Conservation (phyloP, 148 eudicot genomes). For the Simmondsia chinensis region DNA sequence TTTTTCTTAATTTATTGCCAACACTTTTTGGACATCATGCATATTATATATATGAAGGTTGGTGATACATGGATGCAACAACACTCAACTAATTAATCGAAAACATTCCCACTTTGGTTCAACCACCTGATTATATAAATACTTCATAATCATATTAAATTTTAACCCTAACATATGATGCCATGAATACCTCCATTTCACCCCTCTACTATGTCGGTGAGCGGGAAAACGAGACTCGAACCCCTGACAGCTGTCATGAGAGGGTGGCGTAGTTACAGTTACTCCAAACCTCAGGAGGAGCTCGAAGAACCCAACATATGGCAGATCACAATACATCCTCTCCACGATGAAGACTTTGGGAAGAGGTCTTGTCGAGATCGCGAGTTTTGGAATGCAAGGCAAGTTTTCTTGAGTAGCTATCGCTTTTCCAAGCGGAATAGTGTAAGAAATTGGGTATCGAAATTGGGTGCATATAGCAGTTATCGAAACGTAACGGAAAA, state of each 20-base stretch:
- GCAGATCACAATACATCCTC: slow-evolving; percentile 22
- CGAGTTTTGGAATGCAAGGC: slow-evolving; percentile 26
- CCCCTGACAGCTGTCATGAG: slow-evolving; percentile 2
- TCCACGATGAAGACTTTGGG: slow-evolving; percentile 15
- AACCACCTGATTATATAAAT: slow-evolving; percentile 16
- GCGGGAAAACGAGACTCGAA: slow-evolving; percentile 1
- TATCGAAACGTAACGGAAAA: too few relatives aligned
- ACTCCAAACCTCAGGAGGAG: neutral
- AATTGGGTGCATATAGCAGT: too few relatives aligned
- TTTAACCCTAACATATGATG: neutral
- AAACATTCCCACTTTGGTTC: slow-evolving; percentile 15
- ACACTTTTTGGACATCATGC: too few relatives aligned
- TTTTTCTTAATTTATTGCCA: too few relatives aligned
- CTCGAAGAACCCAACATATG: slow-evolving; percentile 14
- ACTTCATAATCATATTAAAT: neutral
- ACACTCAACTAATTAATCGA: slow-evolving; percentile 18
- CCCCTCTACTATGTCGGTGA: neutral
- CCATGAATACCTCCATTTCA: neutral
- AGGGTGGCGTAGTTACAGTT: slow-evolving; percentile 4
- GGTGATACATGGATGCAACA: slow-evolving; percentile 20
- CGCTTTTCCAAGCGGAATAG: slow-evolving; percentile 5
- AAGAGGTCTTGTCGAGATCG: slow-evolving; percentile 17
- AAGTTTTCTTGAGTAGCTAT: slow-evolving; percentile 19
- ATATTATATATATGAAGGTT: too few relatives aligned
- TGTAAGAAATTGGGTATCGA: neutral